Evolutionary conservation across 2,329 filamentous ascomycete species (phyloP), one percentile per base, ranked within the genome.

Genomic region (Teratosphaeria viscida): DNA sequence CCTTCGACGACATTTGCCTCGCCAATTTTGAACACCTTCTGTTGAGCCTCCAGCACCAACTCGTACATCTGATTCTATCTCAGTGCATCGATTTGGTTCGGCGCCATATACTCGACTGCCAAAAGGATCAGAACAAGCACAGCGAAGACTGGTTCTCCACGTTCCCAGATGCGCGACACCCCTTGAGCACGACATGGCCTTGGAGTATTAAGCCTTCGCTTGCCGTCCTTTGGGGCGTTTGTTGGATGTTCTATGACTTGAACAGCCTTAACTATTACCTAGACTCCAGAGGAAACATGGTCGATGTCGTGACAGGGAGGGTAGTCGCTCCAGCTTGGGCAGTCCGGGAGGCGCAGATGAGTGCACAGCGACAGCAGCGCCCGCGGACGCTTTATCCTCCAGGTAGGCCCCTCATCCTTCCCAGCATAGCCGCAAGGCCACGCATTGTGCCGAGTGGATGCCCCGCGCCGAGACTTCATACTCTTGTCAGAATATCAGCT

Each of bases 11-110:
- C 39, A 70, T 63, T 10, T 63, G 57, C 62, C 63, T 75, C 53
- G 75, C 76, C 19, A 78, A 78, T 64, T 73, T 78, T 59, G 70
- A 75, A 63, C 74, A 78, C 62, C 60, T 78, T 39, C 68, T 78
- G 56, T 62, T 75, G 59, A 70, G 71, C 58, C 67, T 77, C 19
- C 70, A 70, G 56, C 56, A 71, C n/a, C 67, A 71, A 60, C 67
- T 77, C 23, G 62, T 74, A 23, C 56, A 63, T 11, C 57, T 60
- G 2, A 60, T 72, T n/a, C 37, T 70, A 29, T 56, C 54, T 32
- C 54, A 63, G 39, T 59, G 56, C 55, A 55, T 64, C 32, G 60
- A 64, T 14, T 43, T 65, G 4, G 49, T 68, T 11, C 60, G 63
- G 12, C 61, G 60, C 37, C 60, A 67, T 47, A 49, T 68, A n/a